Base-by-base conservation (phyloP, 148 eudicot genomes). In the Fagopyrum tataricum region DNA sequence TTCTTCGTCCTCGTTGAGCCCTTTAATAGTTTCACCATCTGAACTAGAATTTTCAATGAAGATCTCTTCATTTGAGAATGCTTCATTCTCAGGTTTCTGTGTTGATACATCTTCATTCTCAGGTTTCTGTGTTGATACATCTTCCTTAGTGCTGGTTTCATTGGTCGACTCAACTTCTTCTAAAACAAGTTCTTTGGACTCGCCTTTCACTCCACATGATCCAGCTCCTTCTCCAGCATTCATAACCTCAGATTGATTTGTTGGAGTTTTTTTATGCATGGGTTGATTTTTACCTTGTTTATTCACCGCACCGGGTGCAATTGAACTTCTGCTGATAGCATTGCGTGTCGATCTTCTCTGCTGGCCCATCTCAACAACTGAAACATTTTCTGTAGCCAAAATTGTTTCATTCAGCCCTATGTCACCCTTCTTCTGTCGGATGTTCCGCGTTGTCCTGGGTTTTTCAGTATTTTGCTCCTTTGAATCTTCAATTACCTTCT, bases 271-370 rank as follows among this genome's bases (percentile, higher is more conserved):
- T 64, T 37, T 18, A 64, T 37, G 20, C 43, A 64, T 7, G 20
- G 9, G 8, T 64, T 64, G 18, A 64, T 37, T 14, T 31, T 37
- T 37, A 13, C 68, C 68, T 64, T 64, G 18, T 31, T 31, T 39
- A 64, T 26, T 12, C 46, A 47, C 17, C 5, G 3, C 26, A 15
- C 59, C 73, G 4, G 72, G 66, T 61, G 20, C 49, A 10, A 26
- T 14, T 71, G 39, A 11, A 18, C 8, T 14, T 66, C 39, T 70
- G 44, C 74, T 73, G 23, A 41, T 23, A 11, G 70, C 69, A 49
- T 23, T 7, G 4, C 37, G 78, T 77, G 76, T 49, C 15, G 73
- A 48, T 49, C 70, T 72, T 23, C 44, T 72, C 24, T 13, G 18
- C n/a, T 26, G 66, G 51, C 46, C 26, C 14, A 37, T 49, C 5